Base-by-base conservation (phyloP, 345 rosid species). In the Brassica cretica region DNA sequence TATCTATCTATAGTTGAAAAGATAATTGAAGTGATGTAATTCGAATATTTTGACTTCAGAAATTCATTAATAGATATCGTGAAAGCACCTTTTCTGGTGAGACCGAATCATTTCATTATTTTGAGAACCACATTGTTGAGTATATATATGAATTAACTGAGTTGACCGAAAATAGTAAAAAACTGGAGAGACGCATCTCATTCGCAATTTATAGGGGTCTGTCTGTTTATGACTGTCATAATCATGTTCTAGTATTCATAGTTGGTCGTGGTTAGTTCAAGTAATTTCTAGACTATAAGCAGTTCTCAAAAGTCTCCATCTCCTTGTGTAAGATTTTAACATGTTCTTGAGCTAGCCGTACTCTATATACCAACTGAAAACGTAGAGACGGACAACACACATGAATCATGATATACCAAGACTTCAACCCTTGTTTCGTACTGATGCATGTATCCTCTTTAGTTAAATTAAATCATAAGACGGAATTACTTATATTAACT, bases 1-100 rank as follows among this genome's bases (percentile, higher is more conserved):
- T 51, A 51, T 51, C 15, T n/a, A 51, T 51, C 56, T n/a, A 51
- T 51, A 51, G 56, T 51, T 51, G 18, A 51, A 51, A 51, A 51
- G 56, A 51, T 51, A 51, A n/a, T 8, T 58, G 56, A 37, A 71
- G 66, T 71, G 75, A 59, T 58, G 63, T 49, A 73, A 64, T 12
- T 49, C 70, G 70, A 49, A 63, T 46, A 63, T 18, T 29, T 46
- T 30, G 49, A 64, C 62, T 4, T 46, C 16, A n/a, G 37, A 16
- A 62, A 63, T 27, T 14, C 46, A 46, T 62, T 46, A 3, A 41
- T 6, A 16, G 62, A 46, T 63, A 63, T 29, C 3, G 70, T 30
- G 19, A 63, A 46, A 63, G 18, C 49, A 63, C 30, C 62, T 46
- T 63, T 44, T 30, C 46, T 29, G 62, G 51, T 18, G 14, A 63